A percentile compares a stretch with the other conserved stretches of the same genome.
Conservation (phyloP, 2,329 filamentous ascomycete species). For the Sphaerulina vaccinii region DNA sequence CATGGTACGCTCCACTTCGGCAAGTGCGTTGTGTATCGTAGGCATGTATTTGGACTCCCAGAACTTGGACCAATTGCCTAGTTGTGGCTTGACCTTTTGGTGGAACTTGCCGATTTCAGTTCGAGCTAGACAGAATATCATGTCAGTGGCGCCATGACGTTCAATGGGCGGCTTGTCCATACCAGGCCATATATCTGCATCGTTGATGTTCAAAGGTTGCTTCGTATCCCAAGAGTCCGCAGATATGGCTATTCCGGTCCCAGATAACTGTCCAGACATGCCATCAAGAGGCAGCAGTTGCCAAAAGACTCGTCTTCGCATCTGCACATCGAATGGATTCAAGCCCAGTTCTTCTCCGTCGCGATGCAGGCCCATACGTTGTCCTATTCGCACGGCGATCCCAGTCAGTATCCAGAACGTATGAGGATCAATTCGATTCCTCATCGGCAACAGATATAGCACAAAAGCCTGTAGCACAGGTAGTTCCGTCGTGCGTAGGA, state of each 20-base stretch:
- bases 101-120: slow-evolving; percentile 45
- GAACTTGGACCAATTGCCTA: slow-evolving; percentile 23
- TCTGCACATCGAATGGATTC: slow-evolving; percentile 56
- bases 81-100: slow-evolving; percentile 24
- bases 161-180: slow-evolving; percentile 48
- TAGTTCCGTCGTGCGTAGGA: slow-evolving; percentile 65
- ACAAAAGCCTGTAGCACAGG: slow-evolving; percentile 66
- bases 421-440: slow-evolving; percentile 47
- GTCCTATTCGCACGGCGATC: slow-evolving; percentile 59
- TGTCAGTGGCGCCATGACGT: slow-evolving; percentile 55
- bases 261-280: slow-evolving; percentile 33
- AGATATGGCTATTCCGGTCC: slow-evolving; percentile 32
- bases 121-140: slow-evolving; percentile 47
- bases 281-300: slow-evolving; percentile 62
- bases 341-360: slow-evolving; percentile 56
- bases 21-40: slow-evolving; percentile 32
- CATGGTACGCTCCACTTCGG: slow-evolving; percentile 44
- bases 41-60: slow-evolving; percentile 22
- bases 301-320: slow-evolving; percentile 62
- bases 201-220: slow-evolving; percentile 39
- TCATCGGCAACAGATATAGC: slow-evolving; percentile 54
- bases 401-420: slow-evolving; percentile 66
- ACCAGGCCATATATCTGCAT: slow-evolving; percentile 41
- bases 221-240: slow-evolving; percentile 36
- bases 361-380: slow-evolving; percentile 61